Conservation (phyloP, 345 rosid genomes). For the Populus nigra region DNA sequence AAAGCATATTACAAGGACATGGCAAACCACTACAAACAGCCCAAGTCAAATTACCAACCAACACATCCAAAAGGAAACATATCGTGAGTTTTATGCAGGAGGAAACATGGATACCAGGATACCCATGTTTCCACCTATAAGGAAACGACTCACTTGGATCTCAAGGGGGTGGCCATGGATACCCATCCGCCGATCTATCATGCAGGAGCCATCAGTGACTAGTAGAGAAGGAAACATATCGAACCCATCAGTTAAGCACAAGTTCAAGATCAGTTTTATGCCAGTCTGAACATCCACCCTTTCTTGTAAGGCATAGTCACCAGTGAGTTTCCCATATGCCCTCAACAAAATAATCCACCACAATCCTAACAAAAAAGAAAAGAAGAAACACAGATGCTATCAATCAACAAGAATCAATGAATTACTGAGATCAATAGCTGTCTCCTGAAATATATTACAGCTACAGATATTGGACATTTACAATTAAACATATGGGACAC, state of each 20-base stretch:
- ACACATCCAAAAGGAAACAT: not conserved
- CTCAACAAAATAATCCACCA: constrained; percentile 38
- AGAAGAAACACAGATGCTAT: constrained; percentile 2
- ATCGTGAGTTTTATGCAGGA: too few species aligned
- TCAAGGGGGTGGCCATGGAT: constrained; percentile 39
- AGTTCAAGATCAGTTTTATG: constrained; percentile 28
- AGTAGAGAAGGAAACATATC: constrained; percentile 38
- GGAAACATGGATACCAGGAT: too few species aligned
- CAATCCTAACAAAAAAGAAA: constrained; percentile 18
- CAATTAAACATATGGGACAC: not conserved
- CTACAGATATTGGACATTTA: not conserved
- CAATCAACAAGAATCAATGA: not conserved
- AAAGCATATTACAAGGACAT: not conserved
- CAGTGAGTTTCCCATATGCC: constrained; percentile 34
- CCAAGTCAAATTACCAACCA: not conserved
- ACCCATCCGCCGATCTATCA: constrained; percentile 39
- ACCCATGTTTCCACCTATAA: too few species aligned
- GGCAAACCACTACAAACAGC: not conserved
- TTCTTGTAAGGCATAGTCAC: constrained; percentile 37
- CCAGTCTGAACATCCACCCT: constrained; percentile 40
- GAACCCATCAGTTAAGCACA: constrained; percentile 34
- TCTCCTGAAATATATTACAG: not conserved
- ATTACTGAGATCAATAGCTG: not conserved
- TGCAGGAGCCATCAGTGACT: constrained; percentile 38
- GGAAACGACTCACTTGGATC: constrained; percentile 26